Evolutionary conservation across 2,329 filamentous ascomycete genomes (phyloP).

Genomic region (Hypoxylon sp.): DNA sequence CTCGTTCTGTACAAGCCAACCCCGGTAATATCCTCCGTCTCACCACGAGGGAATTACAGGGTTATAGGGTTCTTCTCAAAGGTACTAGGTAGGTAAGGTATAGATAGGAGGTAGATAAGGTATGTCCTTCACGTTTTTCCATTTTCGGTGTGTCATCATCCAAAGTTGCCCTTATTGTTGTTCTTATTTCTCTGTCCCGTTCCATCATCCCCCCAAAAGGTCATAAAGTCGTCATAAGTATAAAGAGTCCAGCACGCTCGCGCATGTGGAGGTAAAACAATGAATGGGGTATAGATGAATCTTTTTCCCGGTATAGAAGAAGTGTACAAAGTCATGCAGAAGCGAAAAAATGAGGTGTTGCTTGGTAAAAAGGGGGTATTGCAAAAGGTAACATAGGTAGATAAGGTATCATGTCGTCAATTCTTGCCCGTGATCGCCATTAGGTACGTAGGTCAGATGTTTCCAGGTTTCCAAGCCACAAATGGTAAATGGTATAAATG

Average conservation of each 20-base stretch:
- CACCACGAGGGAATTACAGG: slow-evolving; percentile 6
- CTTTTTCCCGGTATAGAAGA: slow-evolving; percentile 42
- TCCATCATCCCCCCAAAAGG: slow-evolving; percentile 8
- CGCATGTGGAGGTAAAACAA: slow-evolving; percentile 32
- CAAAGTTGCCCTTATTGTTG: slow-evolving; percentile 30
- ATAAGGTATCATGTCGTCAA: slow-evolving; percentile 11
- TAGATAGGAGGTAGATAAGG: slow-evolving; percentile 2
- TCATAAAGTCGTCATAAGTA: slow-evolving; percentile 37
- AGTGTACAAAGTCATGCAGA: slow-evolving; percentile 48
- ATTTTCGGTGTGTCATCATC: slow-evolving; percentile 25
- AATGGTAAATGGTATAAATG: neutral
- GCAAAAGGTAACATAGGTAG: neutral
- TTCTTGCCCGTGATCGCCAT: slow-evolving; percentile 24
- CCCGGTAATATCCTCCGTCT: slow-evolving; percentile 4
- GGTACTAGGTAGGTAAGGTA: slow-evolving; percentile 8
- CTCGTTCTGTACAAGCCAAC: slow-evolving; percentile 34
- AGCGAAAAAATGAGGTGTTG: slow-evolving; percentile 27
- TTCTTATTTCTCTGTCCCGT: slow-evolving; percentile 25
- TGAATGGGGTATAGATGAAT: slow-evolving; percentile 33
- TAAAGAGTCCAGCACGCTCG: slow-evolving; percentile 34
- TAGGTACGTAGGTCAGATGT: neutral
- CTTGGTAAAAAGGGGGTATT: slow-evolving; percentile 6
- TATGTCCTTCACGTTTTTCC: slow-evolving; percentile 14
- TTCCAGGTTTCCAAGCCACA: slow-evolving; percentile 10
- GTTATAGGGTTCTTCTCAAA: neutral